A percentile compares a stretch with the other conserved stretches of the same genome.
Conservation (phyloP, 495 filamentous ascomycete species). For the Stereocaulon alpinum region DNA sequence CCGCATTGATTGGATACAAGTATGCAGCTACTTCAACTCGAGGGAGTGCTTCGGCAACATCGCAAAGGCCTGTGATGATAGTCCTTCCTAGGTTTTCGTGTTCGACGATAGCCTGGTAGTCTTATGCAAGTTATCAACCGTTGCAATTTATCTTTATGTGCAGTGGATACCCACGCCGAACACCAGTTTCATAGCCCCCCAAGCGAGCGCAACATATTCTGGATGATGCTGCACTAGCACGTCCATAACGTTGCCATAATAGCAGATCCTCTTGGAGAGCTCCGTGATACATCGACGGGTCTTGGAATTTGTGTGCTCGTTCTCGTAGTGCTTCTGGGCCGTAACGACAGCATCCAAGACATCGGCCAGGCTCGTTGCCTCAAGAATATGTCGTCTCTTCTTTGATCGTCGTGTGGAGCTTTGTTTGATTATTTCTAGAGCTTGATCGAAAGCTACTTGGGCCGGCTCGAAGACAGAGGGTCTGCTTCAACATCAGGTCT, state of each 20-base stretch:
- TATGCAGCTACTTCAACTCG: conserved; percentile 22
- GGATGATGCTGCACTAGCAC: conserved; percentile 24
- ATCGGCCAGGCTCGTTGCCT: neutral
- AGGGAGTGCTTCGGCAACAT: conserved; percentile 29
- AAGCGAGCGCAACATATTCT: conserved; percentile 24
- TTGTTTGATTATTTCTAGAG: too few species aligned
- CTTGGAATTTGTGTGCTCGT: neutral
- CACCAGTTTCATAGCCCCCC: conserved; percentile 25
- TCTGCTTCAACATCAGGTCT: too few species aligned
- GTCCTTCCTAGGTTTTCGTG: too few species aligned
- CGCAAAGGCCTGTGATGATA: conserved; percentile 22
- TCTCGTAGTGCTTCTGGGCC: neutral
- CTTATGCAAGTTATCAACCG: too few species aligned
- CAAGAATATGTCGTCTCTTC: too few species aligned
- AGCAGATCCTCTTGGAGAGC: conserved; percentile 9
- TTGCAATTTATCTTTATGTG: too few species aligned
- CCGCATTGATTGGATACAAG: conserved; percentile 29
- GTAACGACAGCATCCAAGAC: neutral
- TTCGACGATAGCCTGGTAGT: too few species aligned
- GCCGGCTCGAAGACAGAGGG: conserved; percentile 2
- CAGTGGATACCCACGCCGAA: conserved; percentile 18
- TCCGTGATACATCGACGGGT: neutral
- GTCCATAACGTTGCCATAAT: conserved; percentile 22
- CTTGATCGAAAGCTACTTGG: neutral
- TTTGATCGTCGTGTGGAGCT: too few species aligned